A percentile compares a stretch with the other conserved stretches of the same genome.
These are phyloP conservation scores for Stemphylium vesicarium DNA, from an alignment of 2,329 filamentous ascomycete genomes.

Conservation along the genomic window DNA sequence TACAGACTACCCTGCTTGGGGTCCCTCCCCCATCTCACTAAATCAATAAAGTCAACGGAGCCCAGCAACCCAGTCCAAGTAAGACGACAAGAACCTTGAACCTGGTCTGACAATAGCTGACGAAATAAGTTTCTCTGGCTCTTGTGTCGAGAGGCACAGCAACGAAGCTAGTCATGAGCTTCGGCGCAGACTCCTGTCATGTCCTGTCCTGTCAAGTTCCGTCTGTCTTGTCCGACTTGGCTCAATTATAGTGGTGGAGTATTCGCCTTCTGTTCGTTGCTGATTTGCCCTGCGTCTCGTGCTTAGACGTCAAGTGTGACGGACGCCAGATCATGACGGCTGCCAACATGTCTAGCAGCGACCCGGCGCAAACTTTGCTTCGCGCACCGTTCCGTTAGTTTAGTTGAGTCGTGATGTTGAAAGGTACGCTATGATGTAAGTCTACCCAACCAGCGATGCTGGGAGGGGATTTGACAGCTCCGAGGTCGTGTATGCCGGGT, in stretches of 20 bases:
- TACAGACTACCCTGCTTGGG: not conserved
- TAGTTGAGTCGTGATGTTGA: not conserved
- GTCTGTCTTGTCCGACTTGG: not conserved
- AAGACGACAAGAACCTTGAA: not conserved
- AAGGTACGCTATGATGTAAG: conserved; percentile 4
- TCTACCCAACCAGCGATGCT: not conserved
- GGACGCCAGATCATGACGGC: not conserved
- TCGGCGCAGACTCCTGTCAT: not conserved
- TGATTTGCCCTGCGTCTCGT: conserved; percentile 5
- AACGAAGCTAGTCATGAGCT: not conserved
- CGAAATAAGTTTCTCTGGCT: not conserved
- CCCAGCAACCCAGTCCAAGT: not conserved
- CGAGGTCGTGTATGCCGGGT: not conserved
- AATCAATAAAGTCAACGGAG: conserved; percentile 4
- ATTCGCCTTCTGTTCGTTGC: not conserved
- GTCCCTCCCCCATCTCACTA: not conserved
- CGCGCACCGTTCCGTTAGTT: conserved; percentile 11
- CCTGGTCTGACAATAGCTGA: not conserved
- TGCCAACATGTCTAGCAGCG: not conserved
- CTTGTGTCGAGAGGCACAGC: not conserved
- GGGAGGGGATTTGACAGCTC: not conserved
- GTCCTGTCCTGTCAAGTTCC: not conserved
- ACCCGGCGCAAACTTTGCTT: not conserved
- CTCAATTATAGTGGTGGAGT: not conserved
- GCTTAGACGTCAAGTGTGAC: not conserved